Percentiles rank a stretch among this genome's conserved stretches.
Conservation (phyloP, 768 basidiomycete genomes). For the Hebeloma cylindrosporum region DNA sequence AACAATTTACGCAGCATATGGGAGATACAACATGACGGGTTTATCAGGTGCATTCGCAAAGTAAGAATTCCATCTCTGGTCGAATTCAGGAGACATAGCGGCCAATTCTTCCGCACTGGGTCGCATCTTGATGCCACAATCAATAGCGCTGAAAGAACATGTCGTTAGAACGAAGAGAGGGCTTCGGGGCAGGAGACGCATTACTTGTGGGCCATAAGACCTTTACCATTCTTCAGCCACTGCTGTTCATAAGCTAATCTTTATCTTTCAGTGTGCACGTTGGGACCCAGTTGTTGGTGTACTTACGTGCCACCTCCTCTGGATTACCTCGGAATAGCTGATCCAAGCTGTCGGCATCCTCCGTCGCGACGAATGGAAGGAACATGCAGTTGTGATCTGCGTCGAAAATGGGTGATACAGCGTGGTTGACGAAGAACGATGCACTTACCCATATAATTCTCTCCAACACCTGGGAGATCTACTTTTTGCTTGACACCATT, state of each 20-base stretch:
- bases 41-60: constrained; percentile 57
- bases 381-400: constrained; percentile 43
- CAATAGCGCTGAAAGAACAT: constrained; percentile 51
- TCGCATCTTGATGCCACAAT: constrained; percentile 57
- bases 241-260: constrained; percentile 23
- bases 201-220: constrained; percentile 57
- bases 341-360: constrained; percentile 51
- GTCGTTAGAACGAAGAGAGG: not conserved
- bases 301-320: constrained; percentile 42
- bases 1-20: constrained; percentile 38
- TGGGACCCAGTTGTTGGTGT: not conserved
- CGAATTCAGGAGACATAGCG: constrained; percentile 50
- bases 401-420: not conserved
- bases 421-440: not conserved
- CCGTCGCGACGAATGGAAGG: constrained; percentile 43
- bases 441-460: constrained; percentile 54
- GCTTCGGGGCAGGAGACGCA: constrained; percentile 1
- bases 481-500: constrained; percentile 50
- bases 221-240: constrained; percentile 40
- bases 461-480: constrained; percentile 76
- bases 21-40: constrained; percentile 46
- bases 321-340: constrained; percentile 41
- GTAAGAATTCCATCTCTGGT: constrained; percentile 48
- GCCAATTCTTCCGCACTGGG: constrained; percentile 50
- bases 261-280: not conserved